phyloP scores from a whole-genome alignment of 805 yeast species.

The Sugiyamaella mastotermitis region DNA sequence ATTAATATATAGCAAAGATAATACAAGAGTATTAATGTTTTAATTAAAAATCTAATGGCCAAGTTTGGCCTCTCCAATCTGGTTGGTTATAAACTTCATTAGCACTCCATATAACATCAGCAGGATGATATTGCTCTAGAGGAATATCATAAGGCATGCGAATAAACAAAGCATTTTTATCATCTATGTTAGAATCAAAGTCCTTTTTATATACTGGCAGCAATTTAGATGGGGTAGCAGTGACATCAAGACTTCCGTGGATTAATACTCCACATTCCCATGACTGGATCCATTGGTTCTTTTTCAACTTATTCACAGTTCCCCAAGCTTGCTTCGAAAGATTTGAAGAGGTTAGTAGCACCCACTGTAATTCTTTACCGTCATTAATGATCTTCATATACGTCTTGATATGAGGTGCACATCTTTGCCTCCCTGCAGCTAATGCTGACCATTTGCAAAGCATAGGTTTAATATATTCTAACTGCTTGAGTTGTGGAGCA shows the following conservation, averaged over 20 bases:
- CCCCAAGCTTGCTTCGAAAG: constrained; percentile 84
- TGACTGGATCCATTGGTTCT: constrained; percentile 31
- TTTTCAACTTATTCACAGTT: constrained; percentile 23
- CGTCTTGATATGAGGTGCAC: constrained; percentile 66
- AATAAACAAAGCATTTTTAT: constrained; percentile 4
- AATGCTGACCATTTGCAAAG: constrained; percentile 42
- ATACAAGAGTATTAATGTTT: no score
- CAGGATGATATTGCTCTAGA: constrained; percentile 6
- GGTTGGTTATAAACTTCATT: constrained; percentile 11
- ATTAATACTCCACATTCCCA: constrained; percentile 54
- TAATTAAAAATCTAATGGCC: constrained; percentile 8
- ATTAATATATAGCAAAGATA: no score
- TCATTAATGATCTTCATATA: constrained; percentile 32
- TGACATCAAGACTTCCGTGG: constrained; percentile 27
- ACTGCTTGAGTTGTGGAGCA: constrained; percentile 29
- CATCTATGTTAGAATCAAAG: constrained; percentile 9
- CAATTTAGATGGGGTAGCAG: constrained; percentile 25
- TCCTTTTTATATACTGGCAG: constrained; percentile 43
- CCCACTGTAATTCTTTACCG: constrained; percentile 49
- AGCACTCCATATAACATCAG: constrained; percentile 17
- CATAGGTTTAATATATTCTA: constrained; percentile 36
- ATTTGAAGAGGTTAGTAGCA: constrained; percentile 68
- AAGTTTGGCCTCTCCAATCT: constrained; percentile 17
- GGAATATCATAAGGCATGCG: constrained; percentile 21
- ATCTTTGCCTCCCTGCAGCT: constrained; percentile 27